These are phyloP conservation scores for Liriodendron chinense DNA, from an alignment of 164 flowering plant genomes.

Conservation along the genomic window DNA sequence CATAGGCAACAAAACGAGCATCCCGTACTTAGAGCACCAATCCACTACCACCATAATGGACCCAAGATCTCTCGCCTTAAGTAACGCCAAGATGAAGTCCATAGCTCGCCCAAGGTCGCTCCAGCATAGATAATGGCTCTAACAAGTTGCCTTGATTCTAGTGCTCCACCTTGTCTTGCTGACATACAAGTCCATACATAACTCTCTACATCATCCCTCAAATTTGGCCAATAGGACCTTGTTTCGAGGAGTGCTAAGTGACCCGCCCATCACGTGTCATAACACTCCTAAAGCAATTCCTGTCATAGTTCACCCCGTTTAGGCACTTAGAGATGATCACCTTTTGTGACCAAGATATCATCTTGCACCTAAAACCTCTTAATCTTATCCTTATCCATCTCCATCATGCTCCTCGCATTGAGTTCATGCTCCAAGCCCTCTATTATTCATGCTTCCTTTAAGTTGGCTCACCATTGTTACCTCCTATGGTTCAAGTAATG, in stretches of 20 bases:
- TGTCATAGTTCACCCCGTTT: neutral
- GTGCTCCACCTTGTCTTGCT: slow-evolving; percentile 14
- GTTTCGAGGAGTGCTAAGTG: neutral
- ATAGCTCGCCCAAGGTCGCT: slow-evolving; percentile 5
- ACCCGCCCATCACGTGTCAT: neutral
- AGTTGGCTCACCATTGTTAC: neutral
- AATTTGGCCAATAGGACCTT: neutral
- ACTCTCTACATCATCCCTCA: neutral
- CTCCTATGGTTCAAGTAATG: neutral
- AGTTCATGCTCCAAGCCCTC: neutral
- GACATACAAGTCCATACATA: slow-evolving; percentile 8
- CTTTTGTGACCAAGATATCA: neutral
- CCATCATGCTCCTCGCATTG: neutral
- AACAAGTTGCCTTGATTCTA: no score
- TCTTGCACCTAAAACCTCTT: neutral
- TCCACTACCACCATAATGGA: no score
- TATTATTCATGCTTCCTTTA: neutral
- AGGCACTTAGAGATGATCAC: slow-evolving; percentile 1
- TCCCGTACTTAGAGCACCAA: no score
- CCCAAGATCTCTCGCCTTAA: neutral
- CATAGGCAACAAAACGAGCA: no score
- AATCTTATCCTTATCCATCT: neutral
- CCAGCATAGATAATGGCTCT: no score
- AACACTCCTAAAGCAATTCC: neutral
- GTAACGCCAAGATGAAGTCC: slow-evolving; percentile 7